Evolutionary conservation across 1,139 yeast species (phyloP), one percentile per base, ranked within the genome.

Genomic region (Entelexis paramagnoliae): DNA sequence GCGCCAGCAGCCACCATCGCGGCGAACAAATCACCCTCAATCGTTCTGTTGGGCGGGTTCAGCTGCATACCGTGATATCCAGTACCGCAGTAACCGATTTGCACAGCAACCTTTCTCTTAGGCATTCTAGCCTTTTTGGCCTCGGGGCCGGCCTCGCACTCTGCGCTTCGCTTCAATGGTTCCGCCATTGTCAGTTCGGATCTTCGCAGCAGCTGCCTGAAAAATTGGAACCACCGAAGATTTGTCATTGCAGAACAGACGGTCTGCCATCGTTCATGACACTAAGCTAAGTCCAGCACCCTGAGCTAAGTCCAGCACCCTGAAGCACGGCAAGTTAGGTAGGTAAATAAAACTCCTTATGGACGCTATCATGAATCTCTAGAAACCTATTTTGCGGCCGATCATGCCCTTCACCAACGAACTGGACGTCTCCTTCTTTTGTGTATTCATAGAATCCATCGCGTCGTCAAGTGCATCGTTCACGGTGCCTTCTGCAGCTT

Each of bases 51-150:
- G 30, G 91, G 95, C 5, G 96, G 95, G 63, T 88, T 89, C 59
- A 85, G 73, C 68, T 91, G 99, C 95, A 91, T 87, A 13, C 99
- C 99, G 67, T 87, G 94, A 68, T 89, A 91, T 0, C 98, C 98
- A 0, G 97, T 83, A 47, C 99, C 99, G 67, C 97, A 91, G 70
- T 91, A 91, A 1, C 99, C 98, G 60, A 91, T 75, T 81, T 88
- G 75, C 59, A 86, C 83, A 0, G 96, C 97, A 22, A 88, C 96
- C 67, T 91, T 91, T 56, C 77, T 75, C 70, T 83, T 83, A n/a
- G 93, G 93, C 60, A 73, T 74, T 60, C 91, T 71, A 32, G 71
- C 68, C 62, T 81, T 87, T n/a, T 76, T 71, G 20, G 51, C 46
- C n/a, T 41, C 51, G 8, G 44, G 22, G 10, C 35, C 36, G 0